Base-by-base conservation (phyloP, 2,329 filamentous ascomycete species). In the Paecilomyces formosus region DNA sequence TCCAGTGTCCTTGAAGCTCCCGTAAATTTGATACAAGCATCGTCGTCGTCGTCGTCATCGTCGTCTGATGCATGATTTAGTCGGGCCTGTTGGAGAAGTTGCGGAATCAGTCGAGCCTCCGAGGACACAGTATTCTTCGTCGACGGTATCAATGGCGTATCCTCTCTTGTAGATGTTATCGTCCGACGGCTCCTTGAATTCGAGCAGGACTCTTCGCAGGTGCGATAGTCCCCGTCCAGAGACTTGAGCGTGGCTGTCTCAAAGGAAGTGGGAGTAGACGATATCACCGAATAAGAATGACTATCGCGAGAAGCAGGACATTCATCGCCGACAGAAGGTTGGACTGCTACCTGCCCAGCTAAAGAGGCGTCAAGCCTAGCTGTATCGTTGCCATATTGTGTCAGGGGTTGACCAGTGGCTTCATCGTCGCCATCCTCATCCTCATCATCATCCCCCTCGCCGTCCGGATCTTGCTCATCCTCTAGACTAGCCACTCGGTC, bases 401-500 rank as follows among this genome's bases (percentile, higher is more conserved):
- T 8, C 3, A 18, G 50, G 4, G 49, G 24, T 1, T 31, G 24
- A 39, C 55, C 56, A 55, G 21, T 3, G 3, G 12, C 39, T 22
- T n/a, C n/a, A n/a, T n/a, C n/a, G n/a, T n/a, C n/a, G n/a, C n/a
- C n/a, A n/a, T n/a, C n/a, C 24, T 26, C 24, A 26, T 26, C 6
- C 24, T 6, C 24, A 26, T 26, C 24, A 3, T 55, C 52, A 2
- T 15, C 30, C 31, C 7, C 51, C 9, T 22, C 13, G 15, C 15
- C 51, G 22, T 45, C 18, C 21, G 21, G 13, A 28, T 57, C 57
- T 45, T 18, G 39, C n/a, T 9, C 39, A 45, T 35, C 55, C 54
- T 68, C 66, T 13, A 68, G 55, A 55, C 69, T 63, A 15, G 65
- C 61, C 24, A 69, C 54, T 13, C 63, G 57, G 45, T 59, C 61